Evolutionary conservation across 2,329 filamentous ascomycete genomes (phyloP), one percentile per base, ranked within the genome.

Genomic region (Fusarium nodosum): DNA sequence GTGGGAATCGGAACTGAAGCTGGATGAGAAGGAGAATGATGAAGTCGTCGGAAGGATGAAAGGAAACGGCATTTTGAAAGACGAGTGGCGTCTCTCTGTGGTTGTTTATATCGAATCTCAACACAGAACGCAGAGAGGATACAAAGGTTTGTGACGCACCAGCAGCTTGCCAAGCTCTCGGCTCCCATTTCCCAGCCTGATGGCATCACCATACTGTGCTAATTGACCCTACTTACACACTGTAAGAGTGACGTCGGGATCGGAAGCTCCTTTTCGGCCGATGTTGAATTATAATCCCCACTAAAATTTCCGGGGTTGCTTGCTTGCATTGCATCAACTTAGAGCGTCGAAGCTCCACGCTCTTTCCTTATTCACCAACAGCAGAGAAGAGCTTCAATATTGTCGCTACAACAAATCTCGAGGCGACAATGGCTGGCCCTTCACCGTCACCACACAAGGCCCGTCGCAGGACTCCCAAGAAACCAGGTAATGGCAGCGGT

Each of bases 11-110:
- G 92, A 95, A 73, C 82, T 87, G 79, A 97, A 91, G 79, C 85
- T 91, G 38, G 90, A 85, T 24, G 92, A 91, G 77, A 97, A 95
- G 54, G 92, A 90, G 76, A 97, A 91, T 56, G 91, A 88, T 34
- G 94, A 97, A 7, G 95, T 97, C 1, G 95, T 98, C 3, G 96
- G 94, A 33, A 98, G 88, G 13, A 88, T 82, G 76, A 97, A 97
- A 15, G 92, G 91, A 77, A 93, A 98, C 33, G 95, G 94, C 96
- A 98, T 98, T 42, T 74, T 82, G 5, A 13, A 13, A 26, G 12
- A 71, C 42, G n/a, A 22, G 36, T 12, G 15, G 4, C 18, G 24
- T 28, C 16, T 7, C 24, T 24, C 16, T 33, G 42, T 46, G 26
- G 31, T 30, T 42, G 20, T 38, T 18, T 44, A 54, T 50, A 51